A percentile compares a stretch with the other conserved stretches of the same genome.
Conservation (phyloP, 2,329 filamentous ascomycete genomes). For the Aspergillaceae sp. region DNA sequence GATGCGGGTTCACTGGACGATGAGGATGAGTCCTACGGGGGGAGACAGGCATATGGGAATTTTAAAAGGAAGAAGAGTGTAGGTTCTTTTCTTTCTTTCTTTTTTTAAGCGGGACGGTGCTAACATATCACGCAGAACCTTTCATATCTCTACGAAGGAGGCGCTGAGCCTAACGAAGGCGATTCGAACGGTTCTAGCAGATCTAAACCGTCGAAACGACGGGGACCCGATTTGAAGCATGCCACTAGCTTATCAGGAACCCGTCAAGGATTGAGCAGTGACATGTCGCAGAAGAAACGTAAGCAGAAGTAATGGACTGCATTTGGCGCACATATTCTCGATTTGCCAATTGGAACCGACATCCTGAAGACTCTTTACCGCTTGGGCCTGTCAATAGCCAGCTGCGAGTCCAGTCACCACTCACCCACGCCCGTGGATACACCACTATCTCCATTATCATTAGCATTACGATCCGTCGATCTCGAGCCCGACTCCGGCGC, state of each 20-base stretch:
- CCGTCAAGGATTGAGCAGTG: slow-evolving; percentile 5
- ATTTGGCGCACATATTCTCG: no score
- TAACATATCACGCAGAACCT: slow-evolving; percentile 2
- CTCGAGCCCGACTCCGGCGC: background rate
- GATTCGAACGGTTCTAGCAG: slow-evolving; percentile 10
- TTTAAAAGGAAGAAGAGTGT: slow-evolving; percentile 26
- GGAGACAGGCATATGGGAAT: slow-evolving; percentile 31
- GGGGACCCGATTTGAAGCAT: slow-evolving; percentile 12
- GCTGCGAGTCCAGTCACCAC: background rate
- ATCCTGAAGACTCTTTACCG: no score
- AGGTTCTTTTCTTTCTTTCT: slow-evolving; percentile 7
- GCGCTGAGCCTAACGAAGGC: slow-evolving; percentile 1
- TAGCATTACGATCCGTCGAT: background rate
- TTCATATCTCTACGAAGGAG: background rate
- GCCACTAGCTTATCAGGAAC: slow-evolving; percentile 27
- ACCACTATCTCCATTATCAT: background rate
- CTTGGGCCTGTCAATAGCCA: no score
- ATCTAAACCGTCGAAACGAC: slow-evolving; percentile 8
- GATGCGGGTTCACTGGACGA: slow-evolving; percentile 27
- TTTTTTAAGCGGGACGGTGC: background rate
- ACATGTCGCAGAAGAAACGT: slow-evolving; percentile 17
- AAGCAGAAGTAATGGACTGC: slow-evolving; percentile 12
- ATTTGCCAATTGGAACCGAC: no score
- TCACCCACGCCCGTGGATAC: background rate
- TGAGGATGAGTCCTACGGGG: slow-evolving; percentile 21